Conservation (phyloP, 805 yeast species). For the Kregervanrija fluxuum region DNA sequence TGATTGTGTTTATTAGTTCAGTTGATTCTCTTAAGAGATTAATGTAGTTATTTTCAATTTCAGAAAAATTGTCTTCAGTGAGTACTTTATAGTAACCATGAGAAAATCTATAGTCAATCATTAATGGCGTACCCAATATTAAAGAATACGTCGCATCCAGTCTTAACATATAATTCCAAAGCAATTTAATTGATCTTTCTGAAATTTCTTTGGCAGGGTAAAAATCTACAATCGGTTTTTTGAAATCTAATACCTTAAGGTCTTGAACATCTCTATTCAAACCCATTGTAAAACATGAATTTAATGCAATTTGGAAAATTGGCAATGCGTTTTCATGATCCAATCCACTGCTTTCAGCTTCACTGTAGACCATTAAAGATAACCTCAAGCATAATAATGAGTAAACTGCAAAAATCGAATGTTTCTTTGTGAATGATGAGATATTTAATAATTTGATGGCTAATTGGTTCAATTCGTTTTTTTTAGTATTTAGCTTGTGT, state of each 20-base stretch:
- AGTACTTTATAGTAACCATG: constrained; percentile 5
- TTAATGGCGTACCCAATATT: constrained; percentile 6
- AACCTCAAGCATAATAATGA: constrained; percentile 7
- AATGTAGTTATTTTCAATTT: neutral
- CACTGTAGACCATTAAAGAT: constrained; percentile 9
- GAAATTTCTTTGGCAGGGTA: constrained; percentile 7
- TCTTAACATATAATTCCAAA: constrained; percentile 14
- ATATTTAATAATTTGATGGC: constrained; percentile 5
- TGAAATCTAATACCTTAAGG: constrained; percentile 1
- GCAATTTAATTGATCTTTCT: neutral
- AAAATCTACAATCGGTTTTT: neutral
- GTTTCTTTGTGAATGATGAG: constrained; percentile 8
- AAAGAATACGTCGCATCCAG: constrained; percentile 10
- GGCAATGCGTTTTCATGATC: constrained; percentile 7
- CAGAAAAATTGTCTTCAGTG: neutral
- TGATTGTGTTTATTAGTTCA: neutral
- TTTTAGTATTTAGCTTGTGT: too few relatives aligned
- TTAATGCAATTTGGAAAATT: constrained; percentile 7
- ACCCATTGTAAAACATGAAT: constrained; percentile 8
- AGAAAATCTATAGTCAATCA: constrained; percentile 10
- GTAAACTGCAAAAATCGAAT: constrained; percentile 4
- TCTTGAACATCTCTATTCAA: neutral
- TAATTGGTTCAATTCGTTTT: constrained; percentile 6
- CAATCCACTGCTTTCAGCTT: constrained; percentile 8
- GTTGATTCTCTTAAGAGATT: neutral